Conservation (phyloP, 306 rosid species). For the Morella rubra region DNA sequence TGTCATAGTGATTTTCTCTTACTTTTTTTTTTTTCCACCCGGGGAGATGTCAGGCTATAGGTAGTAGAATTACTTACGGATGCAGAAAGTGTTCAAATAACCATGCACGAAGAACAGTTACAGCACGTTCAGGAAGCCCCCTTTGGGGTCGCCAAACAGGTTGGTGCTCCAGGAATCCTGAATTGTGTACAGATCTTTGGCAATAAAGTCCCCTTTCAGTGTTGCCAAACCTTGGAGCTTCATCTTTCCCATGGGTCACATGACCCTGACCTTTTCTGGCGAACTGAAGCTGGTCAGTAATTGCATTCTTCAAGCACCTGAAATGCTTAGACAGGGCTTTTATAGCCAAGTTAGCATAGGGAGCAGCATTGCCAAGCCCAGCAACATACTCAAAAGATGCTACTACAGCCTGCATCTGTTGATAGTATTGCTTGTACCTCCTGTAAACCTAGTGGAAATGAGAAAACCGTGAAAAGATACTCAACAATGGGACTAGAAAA, state of each 20-base stretch:
- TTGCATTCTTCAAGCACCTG: conserved; percentile 67
- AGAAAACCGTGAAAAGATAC: not conserved
- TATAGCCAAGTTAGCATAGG: conserved; percentile 74
- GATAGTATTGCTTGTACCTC: conserved; percentile 83
- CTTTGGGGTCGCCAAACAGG: conserved; percentile 93
- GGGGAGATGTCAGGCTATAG: not conserved
- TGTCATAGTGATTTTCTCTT: too few relatives aligned
- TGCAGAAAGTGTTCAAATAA: conserved; percentile 85
- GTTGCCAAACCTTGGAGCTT: conserved; percentile 37
- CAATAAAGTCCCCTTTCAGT: conserved; percentile 37
- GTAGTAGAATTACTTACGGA: conserved; percentile 58
- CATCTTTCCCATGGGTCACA: conserved; percentile 41
- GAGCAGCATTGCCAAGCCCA: conserved; percentile 77
- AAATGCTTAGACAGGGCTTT: conserved; percentile 83
- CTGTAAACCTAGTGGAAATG: conserved; percentile 61
- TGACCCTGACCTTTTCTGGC: conserved; percentile 36
- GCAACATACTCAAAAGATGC: conserved; percentile 82
- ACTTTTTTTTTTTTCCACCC: not conserved
- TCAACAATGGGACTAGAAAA: not conserved
- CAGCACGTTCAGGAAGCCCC: conserved; percentile 91
- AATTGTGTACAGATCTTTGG: conserved; percentile 42
- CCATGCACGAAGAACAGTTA: conserved; percentile 80
- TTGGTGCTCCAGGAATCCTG: conserved; percentile 63
- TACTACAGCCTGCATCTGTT: conserved; percentile 69
- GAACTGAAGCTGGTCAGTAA: conserved; percentile 72